Conservation (phyloP, 148 eudicot species). For the Cornus suecica region DNA sequence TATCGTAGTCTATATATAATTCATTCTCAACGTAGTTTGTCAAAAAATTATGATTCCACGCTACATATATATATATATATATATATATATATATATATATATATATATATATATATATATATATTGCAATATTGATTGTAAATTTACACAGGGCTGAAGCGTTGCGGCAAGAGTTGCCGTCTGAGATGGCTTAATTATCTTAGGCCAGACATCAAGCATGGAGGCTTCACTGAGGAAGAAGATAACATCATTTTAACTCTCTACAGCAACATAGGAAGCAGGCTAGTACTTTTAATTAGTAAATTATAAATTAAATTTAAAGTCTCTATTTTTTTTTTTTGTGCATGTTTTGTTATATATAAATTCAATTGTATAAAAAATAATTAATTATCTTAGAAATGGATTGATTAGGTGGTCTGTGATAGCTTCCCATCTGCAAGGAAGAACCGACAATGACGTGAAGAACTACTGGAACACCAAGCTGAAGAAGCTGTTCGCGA, state of each 20-base stretch:
- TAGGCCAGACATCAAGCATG: constrained; percentile 70
- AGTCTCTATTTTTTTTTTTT: no score
- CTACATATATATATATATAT: no score
- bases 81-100: not conserved
- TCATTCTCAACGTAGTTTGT: no score
- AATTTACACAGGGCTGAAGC: constrained; percentile 60
- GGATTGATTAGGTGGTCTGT: constrained; percentile 52
- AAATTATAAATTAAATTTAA: no score
- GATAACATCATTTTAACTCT: constrained; percentile 52
- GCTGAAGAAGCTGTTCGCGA: constrained; percentile 43
- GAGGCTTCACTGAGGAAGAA: constrained; percentile 59
- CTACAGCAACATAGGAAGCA: constrained; percentile 60
- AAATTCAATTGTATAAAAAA: no score
- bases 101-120: not conserved
- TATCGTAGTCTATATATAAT: no score
- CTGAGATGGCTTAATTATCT: constrained; percentile 80
- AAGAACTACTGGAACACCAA: constrained; percentile 86
- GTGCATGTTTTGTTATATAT: not conserved
- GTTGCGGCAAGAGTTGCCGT: constrained; percentile 77
- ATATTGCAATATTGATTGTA: no score
- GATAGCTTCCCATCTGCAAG: constrained; percentile 66
- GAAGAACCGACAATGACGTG: constrained; percentile 81
- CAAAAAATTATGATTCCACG: no score
- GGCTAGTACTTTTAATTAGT: constrained; percentile 23
- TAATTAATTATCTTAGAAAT: not conserved